Base-by-base conservation (phyloP, 495 filamentous ascomycete species). In the Apiosordaria backusii region DNA sequence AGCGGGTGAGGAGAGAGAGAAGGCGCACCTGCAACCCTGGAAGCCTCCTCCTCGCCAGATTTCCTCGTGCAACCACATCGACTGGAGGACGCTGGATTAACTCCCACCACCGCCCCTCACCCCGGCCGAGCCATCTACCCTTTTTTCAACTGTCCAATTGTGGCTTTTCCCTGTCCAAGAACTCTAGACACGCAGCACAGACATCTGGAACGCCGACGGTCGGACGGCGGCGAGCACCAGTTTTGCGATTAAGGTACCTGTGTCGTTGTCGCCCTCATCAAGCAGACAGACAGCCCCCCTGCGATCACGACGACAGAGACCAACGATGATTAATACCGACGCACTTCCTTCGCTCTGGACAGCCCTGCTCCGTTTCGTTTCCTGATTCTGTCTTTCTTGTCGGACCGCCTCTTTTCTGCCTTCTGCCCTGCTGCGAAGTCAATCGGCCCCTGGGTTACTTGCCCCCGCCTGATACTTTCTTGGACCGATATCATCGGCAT, bases 351-450 rank as follows among this genome's bases (percentile, higher is more conserved):
- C 76, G 74, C 74, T 74, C 70, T 76, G 77, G 79, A 78, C 75
- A 77, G 79, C 77, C 71, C 72, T 79, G 73, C 76, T 80, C 77
- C 78, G 74, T 74, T 78, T 82, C 69, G 68, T 81, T 79, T 80
- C 76, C 72, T 82, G 79, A 83, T 78, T 76, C 69, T 60, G 35
- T 53, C 21, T 53, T 63, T 65, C 29, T 18, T 71, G 61, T 45
- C 65, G 55, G 65, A 61, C 61, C 27, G 53, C n/a, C 45, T 2
- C 35, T 60, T 10, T 59, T 45, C 53, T 57, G 35, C 23, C 59
- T 64, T 40, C 54, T 59, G 65, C 4, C 50, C 57, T 52, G 61
- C 62, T 61, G n/a, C 57, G 60, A 22, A 23, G n/a, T 55, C 63
- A 55, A 27, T 24, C 62, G 25, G 64, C 40, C 55, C 35, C 45